Evolutionary conservation across 2,329 filamentous ascomycete species (phyloP).

Genomic region (Ambrosiella xylebori): DNA sequence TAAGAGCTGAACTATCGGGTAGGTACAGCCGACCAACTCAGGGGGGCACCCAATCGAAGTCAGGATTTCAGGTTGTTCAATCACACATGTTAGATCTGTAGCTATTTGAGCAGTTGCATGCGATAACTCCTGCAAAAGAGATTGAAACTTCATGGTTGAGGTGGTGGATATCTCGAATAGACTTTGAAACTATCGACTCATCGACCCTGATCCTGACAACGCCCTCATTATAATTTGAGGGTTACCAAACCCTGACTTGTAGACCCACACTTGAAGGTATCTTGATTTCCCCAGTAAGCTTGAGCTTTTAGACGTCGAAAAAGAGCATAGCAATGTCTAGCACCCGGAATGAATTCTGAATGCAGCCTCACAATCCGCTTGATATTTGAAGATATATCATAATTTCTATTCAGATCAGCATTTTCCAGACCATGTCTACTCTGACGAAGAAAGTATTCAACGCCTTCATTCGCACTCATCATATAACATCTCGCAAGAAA

Average conservation of each 20-base stretch:
- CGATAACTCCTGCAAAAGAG: background rate
- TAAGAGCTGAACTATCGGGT: slow-evolving; percentile 6
- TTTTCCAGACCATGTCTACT: background rate
- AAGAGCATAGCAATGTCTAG: too few relatives aligned
- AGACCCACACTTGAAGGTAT: too few relatives aligned
- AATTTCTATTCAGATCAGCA: too few relatives aligned
- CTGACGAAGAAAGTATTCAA: slow-evolving; percentile 17
- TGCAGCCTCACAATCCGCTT: too few relatives aligned
- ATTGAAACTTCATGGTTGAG: background rate
- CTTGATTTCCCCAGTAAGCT: too few relatives aligned
- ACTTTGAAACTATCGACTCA: too few relatives aligned
- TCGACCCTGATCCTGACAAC: too few relatives aligned
- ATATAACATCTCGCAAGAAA: slow-evolving; percentile 69
- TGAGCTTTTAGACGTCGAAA: too few relatives aligned
- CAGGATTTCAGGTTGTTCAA: slow-evolving; percentile 2
- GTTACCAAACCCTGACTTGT: background rate
- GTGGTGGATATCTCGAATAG: too few relatives aligned
- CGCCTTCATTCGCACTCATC: slow-evolving; percentile 59
- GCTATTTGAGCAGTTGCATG: slow-evolving; percentile 2
- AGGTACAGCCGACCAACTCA: slow-evolving; percentile 7
- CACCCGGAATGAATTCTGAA: too few relatives aligned
- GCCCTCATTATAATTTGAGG: too few relatives aligned
- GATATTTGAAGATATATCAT: too few relatives aligned
- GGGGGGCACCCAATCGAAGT: slow-evolving; percentile 1
- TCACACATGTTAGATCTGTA: slow-evolving; percentile 2